Evolutionary conservation across 257 asterid genomes (phyloP).

Genomic region (Solanum phureja): DNA sequence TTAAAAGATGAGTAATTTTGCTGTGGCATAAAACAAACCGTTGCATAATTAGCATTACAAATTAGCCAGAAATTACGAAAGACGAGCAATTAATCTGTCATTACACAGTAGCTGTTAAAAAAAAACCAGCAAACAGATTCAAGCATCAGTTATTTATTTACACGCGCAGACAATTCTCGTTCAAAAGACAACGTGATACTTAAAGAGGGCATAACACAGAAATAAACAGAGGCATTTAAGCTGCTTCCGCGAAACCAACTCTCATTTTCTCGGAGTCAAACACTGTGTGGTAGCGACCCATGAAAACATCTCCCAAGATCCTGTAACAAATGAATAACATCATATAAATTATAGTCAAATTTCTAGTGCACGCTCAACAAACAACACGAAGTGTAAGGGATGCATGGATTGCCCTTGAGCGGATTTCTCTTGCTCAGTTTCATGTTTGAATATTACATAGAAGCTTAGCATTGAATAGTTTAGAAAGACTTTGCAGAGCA

Average conservation of each 20-base stretch:
- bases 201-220: not conserved
- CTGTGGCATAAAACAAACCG: not conserved
- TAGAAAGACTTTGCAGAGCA: not conserved
- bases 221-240: conserved; percentile 13
- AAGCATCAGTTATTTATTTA: not conserved
- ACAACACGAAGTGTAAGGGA: not conserved
- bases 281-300: conserved; percentile 72
- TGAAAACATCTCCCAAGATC: conserved; percentile 82
- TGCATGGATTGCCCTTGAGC: not conserved
- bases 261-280: conserved; percentile 59
- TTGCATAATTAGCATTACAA: not conserved
- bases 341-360: not conserved
- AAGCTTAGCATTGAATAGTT: not conserved
- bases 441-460: not conserved
- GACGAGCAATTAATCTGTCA: not conserved
- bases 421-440: not conserved
- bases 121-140: not conserved
- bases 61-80: not conserved
- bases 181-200: not conserved
- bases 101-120: not conserved
- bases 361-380: not conserved
- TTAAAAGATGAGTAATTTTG: not conserved
- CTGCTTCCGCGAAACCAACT: conserved; percentile 81
- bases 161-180: not conserved
- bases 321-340: conserved; percentile 21